These are phyloP conservation scores for Moniliophthora roreri DNA, from an alignment of 1,284 basidiomycete species.

Conservation along the genomic window DNA sequence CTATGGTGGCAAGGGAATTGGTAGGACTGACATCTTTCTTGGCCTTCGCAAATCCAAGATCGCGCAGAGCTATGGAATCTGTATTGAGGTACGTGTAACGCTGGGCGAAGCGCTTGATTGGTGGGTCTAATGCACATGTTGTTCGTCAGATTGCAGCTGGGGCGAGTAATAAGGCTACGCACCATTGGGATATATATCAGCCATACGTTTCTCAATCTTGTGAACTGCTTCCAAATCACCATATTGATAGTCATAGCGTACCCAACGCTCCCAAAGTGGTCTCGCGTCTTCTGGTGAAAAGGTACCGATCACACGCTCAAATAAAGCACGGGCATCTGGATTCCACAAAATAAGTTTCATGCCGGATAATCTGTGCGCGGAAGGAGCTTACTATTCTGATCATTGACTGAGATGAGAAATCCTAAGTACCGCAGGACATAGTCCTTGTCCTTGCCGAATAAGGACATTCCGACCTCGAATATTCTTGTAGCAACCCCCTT, in stretches of 20 bases:
- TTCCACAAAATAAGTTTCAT: conserved; percentile 8
- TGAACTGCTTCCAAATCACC: conserved; percentile 89
- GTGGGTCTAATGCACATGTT: conserved; percentile 58
- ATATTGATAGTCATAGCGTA: conserved; percentile 93
- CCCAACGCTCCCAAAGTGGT: conserved; percentile 95
- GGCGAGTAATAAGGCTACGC: conserved; percentile 17
- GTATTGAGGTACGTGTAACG: conserved; percentile 86
- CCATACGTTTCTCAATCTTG: conserved; percentile 86
- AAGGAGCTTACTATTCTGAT: conserved; percentile 79
- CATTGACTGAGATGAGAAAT: conserved; percentile 93
- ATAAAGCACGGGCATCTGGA: conserved; percentile 91
- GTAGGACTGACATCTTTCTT: conserved; percentile 30
- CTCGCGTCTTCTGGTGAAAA: conserved; percentile 83
- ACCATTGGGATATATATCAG: conserved; percentile 88
- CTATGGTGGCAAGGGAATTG: background rate
- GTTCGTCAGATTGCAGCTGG: background rate
- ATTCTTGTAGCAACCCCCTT: conserved; percentile 85
- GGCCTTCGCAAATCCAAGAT: conserved; percentile 76
- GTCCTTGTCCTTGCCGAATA: conserved; percentile 81
- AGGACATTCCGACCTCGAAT: conserved; percentile 90
- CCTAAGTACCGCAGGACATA: conserved; percentile 89
- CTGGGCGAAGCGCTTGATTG: conserved; percentile 90
- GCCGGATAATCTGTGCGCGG: conserved; percentile 2
- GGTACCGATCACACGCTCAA: conserved; percentile 83
- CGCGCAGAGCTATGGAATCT: conserved; percentile 87